These are phyloP conservation scores for Acanthamoeba castellanii DNA, from an alignment of 208 protist genomes.

Conservation along the genomic window DNA sequence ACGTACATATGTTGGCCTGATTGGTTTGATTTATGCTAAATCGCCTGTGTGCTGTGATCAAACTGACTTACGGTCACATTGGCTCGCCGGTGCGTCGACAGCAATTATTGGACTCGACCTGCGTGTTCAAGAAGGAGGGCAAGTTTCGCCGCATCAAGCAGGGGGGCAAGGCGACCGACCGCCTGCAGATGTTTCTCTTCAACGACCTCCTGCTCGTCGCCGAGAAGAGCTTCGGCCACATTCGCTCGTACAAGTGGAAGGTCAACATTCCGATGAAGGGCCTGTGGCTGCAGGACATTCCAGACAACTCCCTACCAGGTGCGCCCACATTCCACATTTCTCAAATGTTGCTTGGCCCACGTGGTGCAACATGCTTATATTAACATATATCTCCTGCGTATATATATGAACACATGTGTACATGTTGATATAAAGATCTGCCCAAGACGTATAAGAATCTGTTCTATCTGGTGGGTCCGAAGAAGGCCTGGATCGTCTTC, in stretches of 20 bases:
- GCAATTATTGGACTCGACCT: not conserved
- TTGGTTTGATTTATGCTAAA: too few relatives aligned
- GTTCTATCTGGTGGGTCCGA: conserved; percentile 29
- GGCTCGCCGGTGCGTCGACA: not conserved
- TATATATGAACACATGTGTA: too few relatives aligned
- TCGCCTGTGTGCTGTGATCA: not conserved
- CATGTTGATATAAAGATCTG: not conserved
- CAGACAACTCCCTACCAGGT: conserved; percentile 32
- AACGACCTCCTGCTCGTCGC: conserved; percentile 53
- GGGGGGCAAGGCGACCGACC: conserved; percentile 25
- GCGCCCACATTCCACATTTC: not conserved
- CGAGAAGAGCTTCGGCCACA: conserved; percentile 56
- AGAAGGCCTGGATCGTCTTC: conserved; percentile 40
- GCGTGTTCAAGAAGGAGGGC: conserved; percentile 60
- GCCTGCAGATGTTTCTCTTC: conserved; percentile 58
- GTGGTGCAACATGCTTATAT: too few relatives aligned
- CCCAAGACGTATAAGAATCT: conserved; percentile 40
- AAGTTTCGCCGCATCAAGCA: conserved; percentile 48
- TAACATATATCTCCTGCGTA: too few relatives aligned
- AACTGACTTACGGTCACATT: too few relatives aligned
- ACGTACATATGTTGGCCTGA: too few relatives aligned
- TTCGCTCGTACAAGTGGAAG: conserved; percentile 65
- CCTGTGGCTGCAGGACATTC: conserved; percentile 56
- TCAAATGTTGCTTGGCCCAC: too few relatives aligned
- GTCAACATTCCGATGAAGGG: conserved; percentile 45